phyloP scores from a whole-genome alignment of 192 early-diverging fungal genomes.

The Pecoramyces ruminantium region DNA sequence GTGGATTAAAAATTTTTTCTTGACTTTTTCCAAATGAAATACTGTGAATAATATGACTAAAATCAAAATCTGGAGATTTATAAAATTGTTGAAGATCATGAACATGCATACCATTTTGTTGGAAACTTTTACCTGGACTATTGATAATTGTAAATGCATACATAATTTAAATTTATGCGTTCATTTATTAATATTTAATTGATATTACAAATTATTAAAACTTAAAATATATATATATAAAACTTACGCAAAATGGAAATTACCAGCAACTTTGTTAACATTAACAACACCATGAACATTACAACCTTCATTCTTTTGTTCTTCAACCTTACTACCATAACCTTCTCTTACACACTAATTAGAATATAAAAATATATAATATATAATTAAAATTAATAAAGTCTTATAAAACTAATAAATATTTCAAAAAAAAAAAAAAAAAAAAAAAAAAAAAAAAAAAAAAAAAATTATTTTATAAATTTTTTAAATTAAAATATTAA shows the following conservation, averaged over 20 bases:
- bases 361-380: too few species aligned
- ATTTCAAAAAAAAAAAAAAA: too few species aligned
- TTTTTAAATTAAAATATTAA: too few species aligned
- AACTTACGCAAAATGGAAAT: slow-evolving; percentile 46
- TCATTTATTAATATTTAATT: too few species aligned
- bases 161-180: too few species aligned
- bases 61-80: not conserved
- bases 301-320: slow-evolving; percentile 80
- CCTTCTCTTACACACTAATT: slow-evolving; percentile 66
- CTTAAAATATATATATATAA: too few species aligned
- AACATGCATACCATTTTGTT: slow-evolving; percentile 50
- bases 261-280: slow-evolving; percentile 86
- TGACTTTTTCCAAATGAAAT: not conserved
- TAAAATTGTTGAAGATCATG: slow-evolving; percentile 51
- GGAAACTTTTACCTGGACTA: slow-evolving; percentile 69
- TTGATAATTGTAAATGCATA: too few species aligned
- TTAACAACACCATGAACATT: slow-evolving; percentile 57
- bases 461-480: not conserved
- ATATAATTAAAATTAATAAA: too few species aligned
- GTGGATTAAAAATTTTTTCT: not conserved
- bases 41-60: not conserved
- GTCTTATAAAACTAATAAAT: too few species aligned
- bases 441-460: not conserved
- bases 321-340: slow-evolving; percentile 51
- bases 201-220: too few species aligned